These are phyloP conservation scores for Colletotrichum cuscutae DNA, from an alignment of 2,329 filamentous ascomycete genomes.

Conservation along the genomic window DNA sequence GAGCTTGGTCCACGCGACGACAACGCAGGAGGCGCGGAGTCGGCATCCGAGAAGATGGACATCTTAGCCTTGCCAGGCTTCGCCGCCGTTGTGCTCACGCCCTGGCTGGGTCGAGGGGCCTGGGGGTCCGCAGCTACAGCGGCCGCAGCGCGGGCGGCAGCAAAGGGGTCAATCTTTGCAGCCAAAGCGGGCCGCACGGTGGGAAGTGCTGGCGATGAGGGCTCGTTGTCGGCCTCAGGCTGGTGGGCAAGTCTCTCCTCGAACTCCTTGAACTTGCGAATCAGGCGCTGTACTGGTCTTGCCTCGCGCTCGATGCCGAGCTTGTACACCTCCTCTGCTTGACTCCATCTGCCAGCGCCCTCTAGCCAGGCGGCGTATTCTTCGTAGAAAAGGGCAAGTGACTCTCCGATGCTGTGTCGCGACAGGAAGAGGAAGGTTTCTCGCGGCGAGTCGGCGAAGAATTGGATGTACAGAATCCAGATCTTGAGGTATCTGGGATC, in stretches of 20 bases:
- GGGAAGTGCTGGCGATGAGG: slow-evolving; percentile 88
- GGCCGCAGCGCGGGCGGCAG: slow-evolving; percentile 60
- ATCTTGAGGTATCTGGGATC: slow-evolving; percentile 93
- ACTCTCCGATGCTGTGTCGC: slow-evolving; percentile 87
- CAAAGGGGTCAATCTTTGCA: slow-evolving; percentile 87
- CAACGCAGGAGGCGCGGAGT: slow-evolving; percentile 67
- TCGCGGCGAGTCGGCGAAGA: slow-evolving; percentile 92
- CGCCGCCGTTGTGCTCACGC: slow-evolving; percentile 59
- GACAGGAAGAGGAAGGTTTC: slow-evolving; percentile 94
- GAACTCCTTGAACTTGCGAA: slow-evolving; percentile 94
- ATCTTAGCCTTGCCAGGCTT: slow-evolving; percentile 84
- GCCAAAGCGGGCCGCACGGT: slow-evolving; percentile 84
- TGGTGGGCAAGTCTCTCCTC: slow-evolving; percentile 78
- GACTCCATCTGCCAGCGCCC: slow-evolving; percentile 81
- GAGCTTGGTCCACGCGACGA: slow-evolving; percentile 62
- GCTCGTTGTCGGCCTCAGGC: slow-evolving; percentile 70
- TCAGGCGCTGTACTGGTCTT: slow-evolving; percentile 79
- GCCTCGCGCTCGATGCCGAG: slow-evolving; percentile 91
- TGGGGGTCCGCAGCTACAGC: slow-evolving; percentile 69
- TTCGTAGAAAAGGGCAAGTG: slow-evolving; percentile 92
- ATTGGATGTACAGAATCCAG: slow-evolving; percentile 92
- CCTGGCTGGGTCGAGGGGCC: slow-evolving; percentile 62
- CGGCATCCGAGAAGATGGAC: slow-evolving; percentile 87
- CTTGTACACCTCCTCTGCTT: slow-evolving; percentile 94
- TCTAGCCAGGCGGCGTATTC: slow-evolving; percentile 97